Base-by-base conservation (phyloP, 371 early-diverging fungal species). In the Amoeboaphelidium protococcarum region DNA sequence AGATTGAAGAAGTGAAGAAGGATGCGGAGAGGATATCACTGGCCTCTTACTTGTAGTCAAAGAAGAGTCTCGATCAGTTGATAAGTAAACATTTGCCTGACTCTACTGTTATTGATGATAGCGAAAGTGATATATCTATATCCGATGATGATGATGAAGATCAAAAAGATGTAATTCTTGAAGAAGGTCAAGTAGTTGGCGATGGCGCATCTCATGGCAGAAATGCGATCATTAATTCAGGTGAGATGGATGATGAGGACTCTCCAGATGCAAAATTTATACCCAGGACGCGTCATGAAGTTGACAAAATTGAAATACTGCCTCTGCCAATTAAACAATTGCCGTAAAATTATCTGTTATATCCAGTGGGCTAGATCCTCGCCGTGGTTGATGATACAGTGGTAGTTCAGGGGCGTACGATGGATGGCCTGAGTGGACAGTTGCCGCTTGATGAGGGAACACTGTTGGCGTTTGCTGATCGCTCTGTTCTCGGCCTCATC, bases 401-500 rank as follows among this genome's bases (percentile, higher is more conserved):
- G 4, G 69, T 84, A 0, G 67, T 92, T 13, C 60, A 74, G 37
- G 16, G 37, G 45, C 65, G 78, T 1, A 49, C 56, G 12, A 51
- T 62, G 1, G 53, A 60, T 16, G 68, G 67, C 3, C 66, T 70
- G 20, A 45, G 54, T 16, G 62, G 62, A 1, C n/a, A n/a, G n/a
- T n/a, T n/a, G 1, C 78, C 77, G 2, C 58, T 92, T 41, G 90
- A 89, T 54, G 57, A 65, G 2, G 91, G 79, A 12, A 77, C 73
- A 2, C 46, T 87, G 16, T 58, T 89, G n/a, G 70, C 74, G 49
- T 68, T 60, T 3, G 66, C 61, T 13, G 73, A 82, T 48, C 60
- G 77, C 23, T 57, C 56, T 6, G 58, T 78, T 1, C 54, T 92
- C 40, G 94, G 87, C 1, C 49, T 71, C 67, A 68, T 88, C 0